Evolutionary conservation across 345 rosid genomes (phyloP).

Genomic region (Geranium brycei): DNA sequence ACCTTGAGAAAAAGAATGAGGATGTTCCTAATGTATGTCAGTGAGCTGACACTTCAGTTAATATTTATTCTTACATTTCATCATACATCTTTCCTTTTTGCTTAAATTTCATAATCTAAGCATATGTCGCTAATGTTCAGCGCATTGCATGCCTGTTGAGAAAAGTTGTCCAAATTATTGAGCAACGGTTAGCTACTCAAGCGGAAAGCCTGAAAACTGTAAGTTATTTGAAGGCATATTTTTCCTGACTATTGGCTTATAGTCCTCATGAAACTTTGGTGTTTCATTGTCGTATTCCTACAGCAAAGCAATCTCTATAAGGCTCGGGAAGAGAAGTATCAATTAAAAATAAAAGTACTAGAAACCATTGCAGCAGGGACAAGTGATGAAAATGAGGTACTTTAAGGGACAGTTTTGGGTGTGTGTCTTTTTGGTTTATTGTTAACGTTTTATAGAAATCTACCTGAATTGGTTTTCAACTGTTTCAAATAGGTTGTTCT

Average conservation of each 20-base stretch:
- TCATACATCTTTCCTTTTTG: neutral
- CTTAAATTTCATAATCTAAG: constrained; percentile 8
- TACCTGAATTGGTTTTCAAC: constrained; percentile 4
- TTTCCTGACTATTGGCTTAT: constrained; percentile 11
- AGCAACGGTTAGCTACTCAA: constrained; percentile 59
- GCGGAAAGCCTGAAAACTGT: constrained; percentile 66
- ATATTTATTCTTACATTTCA: constrained; percentile 6
- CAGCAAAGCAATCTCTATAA: constrained; percentile 67
- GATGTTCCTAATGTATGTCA: constrained; percentile 57
- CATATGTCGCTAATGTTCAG: constrained; percentile 15
- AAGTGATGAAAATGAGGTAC: constrained; percentile 68
- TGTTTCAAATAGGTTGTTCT: constrained; percentile 1
- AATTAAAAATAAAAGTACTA: constrained; percentile 51
- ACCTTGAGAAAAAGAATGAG: constrained; percentile 51
- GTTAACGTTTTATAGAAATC: neutral
- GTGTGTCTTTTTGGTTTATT: constrained; percentile 10
- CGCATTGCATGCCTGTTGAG: constrained; percentile 46
- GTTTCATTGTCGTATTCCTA: constrained; percentile 15
- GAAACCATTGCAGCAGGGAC: constrained; percentile 72
- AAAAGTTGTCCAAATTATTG: constrained; percentile 50
- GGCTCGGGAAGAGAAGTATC: constrained; percentile 64
- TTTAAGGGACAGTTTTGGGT: constrained; percentile 5
- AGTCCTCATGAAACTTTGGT: constrained; percentile 13
- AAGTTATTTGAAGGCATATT: constrained; percentile 15
- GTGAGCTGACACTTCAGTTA: constrained; percentile 9